phyloP scores from a whole-genome alignment of 202 grass and related monocot genomes.

The Setaria viridis region DNA sequence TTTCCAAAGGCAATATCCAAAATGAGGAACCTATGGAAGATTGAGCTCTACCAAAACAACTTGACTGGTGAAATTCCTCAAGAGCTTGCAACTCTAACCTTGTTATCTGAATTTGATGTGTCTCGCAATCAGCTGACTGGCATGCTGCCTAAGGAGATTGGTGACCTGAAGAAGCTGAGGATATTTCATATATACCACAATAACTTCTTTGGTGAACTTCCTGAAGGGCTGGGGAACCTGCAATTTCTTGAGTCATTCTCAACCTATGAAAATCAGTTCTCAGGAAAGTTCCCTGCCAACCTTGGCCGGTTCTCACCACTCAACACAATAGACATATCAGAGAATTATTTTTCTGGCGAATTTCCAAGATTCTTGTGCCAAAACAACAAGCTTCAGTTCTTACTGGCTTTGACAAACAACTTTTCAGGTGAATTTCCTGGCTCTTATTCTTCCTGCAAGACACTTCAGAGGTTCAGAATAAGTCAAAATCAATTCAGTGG shows the following conservation, averaged over 20 bases:
- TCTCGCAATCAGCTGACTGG: slow-evolving; percentile 81
- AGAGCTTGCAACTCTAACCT: slow-evolving; percentile 63
- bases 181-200: slow-evolving; percentile 89
- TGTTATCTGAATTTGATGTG: slow-evolving; percentile 92
- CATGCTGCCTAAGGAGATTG: slow-evolving; percentile 62
- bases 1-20: slow-evolving; percentile 79
- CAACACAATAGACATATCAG: slow-evolving; percentile 89
- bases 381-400: slow-evolving; percentile 75
- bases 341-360: slow-evolving; percentile 84
- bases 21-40: slow-evolving; percentile 82
- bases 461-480: slow-evolving; percentile 86
- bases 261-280: slow-evolving; percentile 82
- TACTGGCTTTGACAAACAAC: slow-evolving; percentile 88
- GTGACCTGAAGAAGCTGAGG: slow-evolving; percentile 70
- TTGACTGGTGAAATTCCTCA: slow-evolving; percentile 88
- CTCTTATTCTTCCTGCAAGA: slow-evolving; percentile 88
- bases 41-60: slow-evolving; percentile 97
- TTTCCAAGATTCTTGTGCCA: slow-evolving; percentile 87
- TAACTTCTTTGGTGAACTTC: slow-evolving; percentile 83
- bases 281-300: slow-evolving; percentile 76
- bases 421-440: slow-evolving; percentile 87
- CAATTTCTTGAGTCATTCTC: slow-evolving; percentile 91
- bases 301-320: slow-evolving; percentile 80
- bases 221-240: slow-evolving; percentile 66
- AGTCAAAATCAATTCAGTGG: slow-evolving; percentile 83